Conservation (phyloP, 192 early-diverging fungal species). For the Umbelopsis isabellina region DNA sequence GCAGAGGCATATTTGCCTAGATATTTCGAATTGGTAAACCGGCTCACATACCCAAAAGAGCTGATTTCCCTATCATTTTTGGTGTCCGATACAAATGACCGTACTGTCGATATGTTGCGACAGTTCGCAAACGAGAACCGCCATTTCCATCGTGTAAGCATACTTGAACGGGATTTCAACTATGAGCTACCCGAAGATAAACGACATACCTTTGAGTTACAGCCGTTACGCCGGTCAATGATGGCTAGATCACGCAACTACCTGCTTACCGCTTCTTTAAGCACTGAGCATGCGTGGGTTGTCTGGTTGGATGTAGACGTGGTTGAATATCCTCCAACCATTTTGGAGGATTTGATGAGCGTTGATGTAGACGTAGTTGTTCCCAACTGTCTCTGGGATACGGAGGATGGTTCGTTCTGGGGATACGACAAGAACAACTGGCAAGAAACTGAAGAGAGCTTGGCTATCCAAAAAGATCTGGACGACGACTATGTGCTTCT, state of each 20-base stretch:
- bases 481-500: slow-evolving; percentile 24
- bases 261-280: slow-evolving; percentile 53
- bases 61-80: slow-evolving; percentile 63
- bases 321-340: slow-evolving; percentile 53
- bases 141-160: slow-evolving; percentile 44
- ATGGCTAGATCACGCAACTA: slow-evolving; percentile 65
- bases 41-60: slow-evolving; percentile 57
- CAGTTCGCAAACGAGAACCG: slow-evolving; percentile 13
- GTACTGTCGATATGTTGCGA: slow-evolving; percentile 51
- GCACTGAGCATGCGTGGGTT: slow-evolving; percentile 62
- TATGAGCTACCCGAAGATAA: slow-evolving; percentile 45
- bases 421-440: slow-evolving; percentile 68
- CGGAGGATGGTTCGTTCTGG: slow-evolving; percentile 19
- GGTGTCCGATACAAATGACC: slow-evolving; percentile 58
- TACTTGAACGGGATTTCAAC: slow-evolving; percentile 58
- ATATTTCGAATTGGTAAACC: slow-evolving; percentile 58
- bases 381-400: slow-evolving; percentile 44
- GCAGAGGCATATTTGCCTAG: slow-evolving; percentile 52
- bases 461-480: slow-evolving; percentile 40
- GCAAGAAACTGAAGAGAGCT: slow-evolving; percentile 57
- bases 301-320: slow-evolving; percentile 72
- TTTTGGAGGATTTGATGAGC: slow-evolving; percentile 59
- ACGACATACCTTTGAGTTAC: slow-evolving; percentile 56
- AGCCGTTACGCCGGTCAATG: slow-evolving; percentile 53
- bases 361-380: slow-evolving; percentile 63